Evolutionary conservation across 176 grass and related monocot genomes (phyloP), one percentile per base, ranked within the genome.

Genomic region (Cenchrus americanus): DNA sequence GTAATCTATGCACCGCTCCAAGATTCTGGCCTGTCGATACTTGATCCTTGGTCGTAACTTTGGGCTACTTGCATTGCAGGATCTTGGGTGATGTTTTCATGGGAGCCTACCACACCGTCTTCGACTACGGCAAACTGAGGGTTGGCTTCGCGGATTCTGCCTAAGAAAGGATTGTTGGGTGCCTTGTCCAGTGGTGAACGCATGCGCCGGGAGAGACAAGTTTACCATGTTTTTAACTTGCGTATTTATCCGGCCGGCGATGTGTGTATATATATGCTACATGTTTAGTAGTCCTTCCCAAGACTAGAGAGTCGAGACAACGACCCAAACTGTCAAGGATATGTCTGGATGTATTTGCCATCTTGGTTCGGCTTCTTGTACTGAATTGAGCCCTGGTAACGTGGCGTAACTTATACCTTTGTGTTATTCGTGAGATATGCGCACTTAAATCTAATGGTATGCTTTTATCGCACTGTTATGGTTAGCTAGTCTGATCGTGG

Each of bases 71-170:
- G 19, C 41, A 76, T 14, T 83, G n/a, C 91, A 98, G 96, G 96
- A 98, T 98, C n/a, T 71, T 98, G 91, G 96, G 96, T 34, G 96
- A 98, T 62, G 92, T 98, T 37, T 98, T 98, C 80, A 98, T 98
- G 96, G 96, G 96, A 85, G 87, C 44, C 24, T 95, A 98, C 81
- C 96, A 95, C 51, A 98, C 96, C 1, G 89, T 98, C 49, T 98
- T 98, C 5, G 89, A 98, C 78, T 98, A 98, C 3, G 93, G 87
- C 22, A 86, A 95, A 4, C 54, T 63, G 62, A 87, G 89, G 41
- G 83, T 98, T n/a, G 96, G 96, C 66, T 95, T 98, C 7, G 96
- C 96, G 11, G 73, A 87, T 73, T 76, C 96, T 3, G 93, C 89
- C 44, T 97, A 89, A 88, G 73, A 14, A 79, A 37, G 34, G 34